Evolutionary conservation across 768 basidiomycete genomes (phyloP), one percentile per base, ranked within the genome.

Genomic region (Boletus tomentosulus): DNA sequence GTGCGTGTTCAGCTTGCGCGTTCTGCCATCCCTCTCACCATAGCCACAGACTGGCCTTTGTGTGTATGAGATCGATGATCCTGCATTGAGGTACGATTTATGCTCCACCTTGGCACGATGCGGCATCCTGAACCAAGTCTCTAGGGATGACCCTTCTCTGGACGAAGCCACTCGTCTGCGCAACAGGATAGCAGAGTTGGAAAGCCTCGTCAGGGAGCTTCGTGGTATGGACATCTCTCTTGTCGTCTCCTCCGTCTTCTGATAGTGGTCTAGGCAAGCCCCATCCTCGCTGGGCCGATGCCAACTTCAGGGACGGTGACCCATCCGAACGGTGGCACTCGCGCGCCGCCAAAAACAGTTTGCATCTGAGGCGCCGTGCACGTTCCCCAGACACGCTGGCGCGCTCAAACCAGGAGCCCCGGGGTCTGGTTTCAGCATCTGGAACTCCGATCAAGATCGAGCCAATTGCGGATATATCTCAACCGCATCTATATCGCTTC

Each of bases 21-120:
- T 2, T 48, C 34, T 39, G 52, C 35, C 38, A 30, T 31, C 59
- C 55, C 45, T 46, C 57, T 59, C 42, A 45, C 49, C 54, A 3
- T 47, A 22, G 15, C 61, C 47, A 3, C 6, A 92, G 89, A 95
- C 93, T 22, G 93, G 93, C 48, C 86, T 95, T 16, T 96, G 93
- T 68, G 92, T 96, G 1, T 96, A 96, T 61, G 93, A 96, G 66
- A 89, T 95, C 58, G 93, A 95, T 67, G 92, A 92, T 71, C 89
- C 89, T 13, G 85, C 87, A 10, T 72, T 88, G 35, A 79, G 88
- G 90, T 89, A 59, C 16, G 57, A 22, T 35, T n/a, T 53, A 7
- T 27, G 13, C 19, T 47, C 35, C 46, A 47, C 50, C 33, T 3
- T 2, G 4, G 4, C 33, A 11, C 43, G 27, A 15, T 16, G 4